Evolutionary conservation across 371 early-diverging fungal genomes (phyloP).

Genomic region (Coemansia sp.): DNA sequence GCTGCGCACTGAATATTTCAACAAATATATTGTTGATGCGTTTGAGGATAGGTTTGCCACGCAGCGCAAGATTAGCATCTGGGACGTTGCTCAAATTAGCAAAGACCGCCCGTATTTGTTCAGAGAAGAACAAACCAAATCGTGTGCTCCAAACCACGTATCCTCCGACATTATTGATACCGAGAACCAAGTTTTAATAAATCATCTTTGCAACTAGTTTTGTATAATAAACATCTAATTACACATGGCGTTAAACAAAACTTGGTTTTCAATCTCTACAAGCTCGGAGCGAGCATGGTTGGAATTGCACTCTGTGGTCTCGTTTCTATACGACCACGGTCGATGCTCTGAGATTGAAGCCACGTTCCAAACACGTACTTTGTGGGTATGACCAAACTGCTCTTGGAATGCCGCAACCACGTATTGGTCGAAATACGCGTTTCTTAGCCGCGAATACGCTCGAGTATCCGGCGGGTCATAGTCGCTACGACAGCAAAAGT

Average conservation of each 20-base stretch:
- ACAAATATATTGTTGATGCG: background rate
- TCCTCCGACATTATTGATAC: constrained; percentile 4
- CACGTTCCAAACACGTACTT: constrained; percentile 16
- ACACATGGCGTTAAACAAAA: constrained; percentile 19
- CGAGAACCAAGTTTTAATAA: constrained; percentile 8
- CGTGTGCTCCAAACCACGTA: constrained; percentile 2
- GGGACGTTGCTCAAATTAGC: background rate
- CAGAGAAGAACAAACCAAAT: background rate
- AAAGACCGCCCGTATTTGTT: background rate
- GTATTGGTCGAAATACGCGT: constrained; percentile 51
- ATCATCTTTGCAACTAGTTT: constrained; percentile 7
- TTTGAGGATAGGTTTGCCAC: background rate
- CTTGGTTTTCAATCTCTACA: constrained; percentile 22
- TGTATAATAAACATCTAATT: background rate
- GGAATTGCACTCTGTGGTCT: background rate
- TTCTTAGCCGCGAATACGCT: constrained; percentile 49
- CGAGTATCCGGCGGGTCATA: constrained; percentile 39
- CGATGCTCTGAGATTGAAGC: constrained; percentile 9
- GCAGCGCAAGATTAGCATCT: background rate
- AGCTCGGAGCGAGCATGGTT: constrained; percentile 25
- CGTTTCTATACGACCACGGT: background rate
- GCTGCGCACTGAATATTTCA: background rate
- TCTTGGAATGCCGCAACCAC: constrained; percentile 31
- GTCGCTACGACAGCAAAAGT: constrained; percentile 58
- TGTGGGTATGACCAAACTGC: constrained; percentile 37